phyloP scores from a whole-genome alignment of 1,139 yeast species.

The Pichia sp. region DNA sequence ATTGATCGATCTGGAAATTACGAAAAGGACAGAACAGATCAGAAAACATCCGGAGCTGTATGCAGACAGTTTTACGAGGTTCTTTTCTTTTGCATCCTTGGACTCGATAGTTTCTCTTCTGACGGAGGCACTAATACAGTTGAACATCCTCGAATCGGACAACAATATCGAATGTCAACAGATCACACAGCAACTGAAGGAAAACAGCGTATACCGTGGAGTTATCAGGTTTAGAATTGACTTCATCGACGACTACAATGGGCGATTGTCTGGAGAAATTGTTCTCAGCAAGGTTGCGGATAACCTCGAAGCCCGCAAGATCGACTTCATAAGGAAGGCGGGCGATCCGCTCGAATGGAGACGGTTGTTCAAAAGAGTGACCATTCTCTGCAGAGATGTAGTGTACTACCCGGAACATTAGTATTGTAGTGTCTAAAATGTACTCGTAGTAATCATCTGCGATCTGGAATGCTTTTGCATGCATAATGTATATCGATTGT shows the following conservation, averaged over 20 bases:
- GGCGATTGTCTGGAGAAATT: constrained; percentile 45
- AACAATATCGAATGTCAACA: constrained; percentile 23
- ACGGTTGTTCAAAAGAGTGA: constrained; percentile 50
- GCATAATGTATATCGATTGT: too few species aligned
- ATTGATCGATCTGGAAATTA: constrained; percentile 25
- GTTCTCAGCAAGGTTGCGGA: constrained; percentile 37
- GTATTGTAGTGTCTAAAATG: neutral
- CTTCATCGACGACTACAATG: constrained; percentile 44
- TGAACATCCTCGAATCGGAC: constrained; percentile 34
- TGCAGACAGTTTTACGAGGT: constrained; percentile 44
- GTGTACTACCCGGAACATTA: constrained; percentile 34
- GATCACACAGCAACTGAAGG: constrained; percentile 20
- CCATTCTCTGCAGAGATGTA: constrained; percentile 49
- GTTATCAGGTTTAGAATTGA: constrained; percentile 38
- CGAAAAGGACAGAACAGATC: constrained; percentile 19
- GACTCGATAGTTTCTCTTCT: constrained; percentile 41
- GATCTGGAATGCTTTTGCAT: neutral
- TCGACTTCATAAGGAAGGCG: constrained; percentile 48
- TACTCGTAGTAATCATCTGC: neutral
- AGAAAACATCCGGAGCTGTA: constrained; percentile 27
- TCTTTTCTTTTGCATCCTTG: constrained; percentile 42
- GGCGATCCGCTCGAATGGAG: constrained; percentile 74
- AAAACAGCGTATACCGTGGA: constrained; percentile 23
- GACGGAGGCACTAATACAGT: constrained; percentile 37
- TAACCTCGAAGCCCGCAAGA: constrained; percentile 36